Evolutionary conservation across 192 early-diverging fungal genomes (phyloP).

Genomic region (Podila horticola): DNA sequence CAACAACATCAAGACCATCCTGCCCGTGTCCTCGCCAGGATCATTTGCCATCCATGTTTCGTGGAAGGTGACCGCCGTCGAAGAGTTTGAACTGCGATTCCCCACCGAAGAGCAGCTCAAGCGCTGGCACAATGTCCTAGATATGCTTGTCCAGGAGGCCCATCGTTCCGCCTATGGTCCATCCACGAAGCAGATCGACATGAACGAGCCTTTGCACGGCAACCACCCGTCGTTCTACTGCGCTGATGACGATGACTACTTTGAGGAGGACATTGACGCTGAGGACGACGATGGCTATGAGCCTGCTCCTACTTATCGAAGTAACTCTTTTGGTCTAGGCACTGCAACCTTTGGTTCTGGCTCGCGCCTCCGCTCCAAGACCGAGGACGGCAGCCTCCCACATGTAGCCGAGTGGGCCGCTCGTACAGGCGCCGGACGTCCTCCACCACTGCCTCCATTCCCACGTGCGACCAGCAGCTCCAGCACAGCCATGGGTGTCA

Average conservation of each 20-base stretch:
- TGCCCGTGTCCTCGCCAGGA: conserved; percentile 48
- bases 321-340: conserved; percentile 47
- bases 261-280: conserved; percentile 52
- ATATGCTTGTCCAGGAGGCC: conserved; percentile 71
- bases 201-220: conserved; percentile 10
- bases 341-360: conserved; percentile 33
- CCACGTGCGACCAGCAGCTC: conserved; percentile 46
- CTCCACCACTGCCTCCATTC: conserved; percentile 39
- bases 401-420: conserved; percentile 37
- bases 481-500: conserved; percentile 44
- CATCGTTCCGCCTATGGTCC: conserved; percentile 39
- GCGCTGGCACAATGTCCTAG: conserved; percentile 85
- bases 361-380: conserved; percentile 43
- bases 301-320: conserved; percentile 35
- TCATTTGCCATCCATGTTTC: conserved; percentile 76
- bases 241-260: conserved; percentile 58
- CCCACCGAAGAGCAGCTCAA: conserved; percentile 91
- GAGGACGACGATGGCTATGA: conserved; percentile 40
- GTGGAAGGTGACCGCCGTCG: conserved; percentile 81
- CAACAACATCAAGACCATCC: conserved; percentile 71
- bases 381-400: conserved; percentile 42
- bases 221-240: conserved; percentile 50
- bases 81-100: conserved; percentile 88
- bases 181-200: conserved; percentile 34
- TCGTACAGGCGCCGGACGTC: conserved; percentile 31